phyloP scores from a whole-genome alignment of 495 filamentous ascomycete species.

The Aspergillus saccharolyticus region DNA sequence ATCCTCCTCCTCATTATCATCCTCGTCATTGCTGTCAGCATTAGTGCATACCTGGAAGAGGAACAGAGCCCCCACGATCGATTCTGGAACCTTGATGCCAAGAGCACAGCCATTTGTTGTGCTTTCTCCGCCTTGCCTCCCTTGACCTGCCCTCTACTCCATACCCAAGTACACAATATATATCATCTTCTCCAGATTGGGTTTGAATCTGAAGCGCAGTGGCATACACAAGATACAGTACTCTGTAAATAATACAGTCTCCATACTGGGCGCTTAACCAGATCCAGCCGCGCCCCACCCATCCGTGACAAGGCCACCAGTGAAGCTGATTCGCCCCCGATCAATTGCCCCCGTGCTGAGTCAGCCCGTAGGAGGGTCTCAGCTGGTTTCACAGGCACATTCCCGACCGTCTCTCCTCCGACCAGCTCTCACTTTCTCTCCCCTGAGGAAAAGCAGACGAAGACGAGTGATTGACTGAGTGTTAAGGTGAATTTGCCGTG shows the following conservation, averaged over 20 bases:
- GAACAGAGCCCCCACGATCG: neutral
- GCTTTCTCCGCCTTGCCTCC: neutral
- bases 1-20: neutral
- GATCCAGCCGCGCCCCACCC: neutral
- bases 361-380: conserved; percentile 14
- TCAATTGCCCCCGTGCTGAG: conserved; percentile 14
- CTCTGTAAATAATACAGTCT: neutral
- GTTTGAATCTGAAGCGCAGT: no score
- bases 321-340: conserved; percentile 9
- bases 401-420: conserved; percentile 24
- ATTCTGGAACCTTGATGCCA: neutral
- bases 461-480: neutral
- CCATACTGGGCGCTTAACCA: neutral
- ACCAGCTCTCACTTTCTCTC: conserved; percentile 10
- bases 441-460: conserved; percentile 14
- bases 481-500: neutral
- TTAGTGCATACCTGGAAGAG: neutral
- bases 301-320: neutral
- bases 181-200: neutral
- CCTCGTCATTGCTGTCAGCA: neutral
- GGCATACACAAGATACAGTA: no score
- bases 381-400: conserved; percentile 16
- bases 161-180: no score
- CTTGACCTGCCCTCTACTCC: neutral
- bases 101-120: neutral